Evolutionary conservation across 345 rosid genomes (phyloP).

Genomic region (Hirschfeldia incana): DNA sequence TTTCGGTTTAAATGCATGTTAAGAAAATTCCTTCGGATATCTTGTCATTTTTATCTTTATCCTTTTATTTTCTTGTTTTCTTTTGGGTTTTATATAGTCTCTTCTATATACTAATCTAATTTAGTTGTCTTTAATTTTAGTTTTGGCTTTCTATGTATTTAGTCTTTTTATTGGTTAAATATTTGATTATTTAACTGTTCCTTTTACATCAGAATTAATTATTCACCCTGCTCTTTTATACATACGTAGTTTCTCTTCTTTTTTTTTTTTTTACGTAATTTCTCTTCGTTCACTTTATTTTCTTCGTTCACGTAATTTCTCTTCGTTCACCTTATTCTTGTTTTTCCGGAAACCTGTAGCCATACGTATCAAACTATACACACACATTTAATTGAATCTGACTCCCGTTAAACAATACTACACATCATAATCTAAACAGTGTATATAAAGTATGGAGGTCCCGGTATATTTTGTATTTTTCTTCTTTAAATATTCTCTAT

Average conservation of each 20-base stretch:
- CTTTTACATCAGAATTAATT: background rate
- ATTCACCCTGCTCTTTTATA: slow-evolving; percentile 32
- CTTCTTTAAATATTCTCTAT: slow-evolving; percentile 29
- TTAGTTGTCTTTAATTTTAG: background rate
- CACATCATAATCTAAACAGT: background rate
- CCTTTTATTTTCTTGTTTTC: background rate
- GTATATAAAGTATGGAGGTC: slow-evolving; percentile 10
- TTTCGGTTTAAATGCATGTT: too few species aligned
- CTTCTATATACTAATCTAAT: background rate
- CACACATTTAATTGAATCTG: slow-evolving; percentile 21
- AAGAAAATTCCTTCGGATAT: too few species aligned
- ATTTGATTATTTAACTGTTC: slow-evolving; percentile 20
- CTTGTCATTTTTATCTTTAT: background rate
- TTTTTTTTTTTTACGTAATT: slow-evolving; percentile 25
- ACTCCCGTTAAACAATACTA: background rate
- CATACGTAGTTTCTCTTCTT: slow-evolving; percentile 25
- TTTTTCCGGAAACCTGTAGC: slow-evolving; percentile 15
- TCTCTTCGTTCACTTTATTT: slow-evolving; percentile 32
- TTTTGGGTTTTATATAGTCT: background rate
- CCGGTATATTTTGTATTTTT: slow-evolving; percentile 28
- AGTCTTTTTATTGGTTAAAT: background rate
- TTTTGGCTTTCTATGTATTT: background rate
- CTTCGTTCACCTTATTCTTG: slow-evolving; percentile 31
- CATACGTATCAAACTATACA: slow-evolving; percentile 16
- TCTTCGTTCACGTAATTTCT: background rate